Base-by-base conservation (phyloP, 306 rosid species). In the Glycine soja region DNA sequence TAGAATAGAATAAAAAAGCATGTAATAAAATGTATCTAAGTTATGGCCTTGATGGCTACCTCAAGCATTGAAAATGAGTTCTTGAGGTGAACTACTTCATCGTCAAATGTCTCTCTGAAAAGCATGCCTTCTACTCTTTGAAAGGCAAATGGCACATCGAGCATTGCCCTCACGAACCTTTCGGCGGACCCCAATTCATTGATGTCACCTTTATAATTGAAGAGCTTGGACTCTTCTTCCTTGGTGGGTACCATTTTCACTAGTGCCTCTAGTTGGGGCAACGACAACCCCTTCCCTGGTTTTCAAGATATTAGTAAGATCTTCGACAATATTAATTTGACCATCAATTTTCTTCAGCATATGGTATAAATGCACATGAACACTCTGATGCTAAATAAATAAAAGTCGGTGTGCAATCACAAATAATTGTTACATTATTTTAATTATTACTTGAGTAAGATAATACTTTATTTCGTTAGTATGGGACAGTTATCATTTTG, bases 51-150 rank as follows among this genome's bases (percentile, higher is more conserved):
- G 2, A n/a, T 71, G 38, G 32, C 59, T 90, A 96, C 99, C 99
- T 96, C 97, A 9, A 96, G 93, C 94, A 93, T 90, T 79, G 93
- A 88, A 79, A 96, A 96, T 0, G 98, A 93, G 89, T 92, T 96
- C 46, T 85, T 82, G 30, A 96, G 97, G 86, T 93, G 98, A 78
- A 92, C 92, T 62, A 96, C 93, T 75, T 96, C 99, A 66, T 96
- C 99, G 74, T 93, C 98, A 70, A 96, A 96, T 12, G 97, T 89
- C 77, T 93, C 98, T 84, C 76, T 87, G 80, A 86, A 96, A 85
- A 92, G 97, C 99, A 96, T 89, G 48, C 87, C 92, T 87, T 96
- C 93, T 7, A 89, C 93, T 66, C 99, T 72, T 69, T 63, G 91
- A 77, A 96, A 96, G 51, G 99, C 87, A 15, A 77, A 92, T 2